Base-by-base conservation (phyloP, 108 stramenopile species). In the Stephanodiscus minutulus region DNA sequence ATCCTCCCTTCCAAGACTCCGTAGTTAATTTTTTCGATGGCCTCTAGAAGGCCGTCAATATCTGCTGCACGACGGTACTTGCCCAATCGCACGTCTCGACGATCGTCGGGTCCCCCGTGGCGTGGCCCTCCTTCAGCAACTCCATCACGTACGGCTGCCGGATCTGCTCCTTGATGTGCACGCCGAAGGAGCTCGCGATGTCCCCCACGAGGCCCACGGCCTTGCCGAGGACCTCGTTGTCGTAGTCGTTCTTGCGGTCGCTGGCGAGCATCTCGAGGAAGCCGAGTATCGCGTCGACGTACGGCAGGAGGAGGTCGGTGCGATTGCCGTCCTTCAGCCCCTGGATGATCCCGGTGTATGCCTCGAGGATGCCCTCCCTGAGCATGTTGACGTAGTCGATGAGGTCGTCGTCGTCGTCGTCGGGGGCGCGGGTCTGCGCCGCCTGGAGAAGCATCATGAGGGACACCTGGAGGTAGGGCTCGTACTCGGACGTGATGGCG, bases 331-430 rank as follows among this genome's bases (percentile, higher is more conserved):
- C 94, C 56, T 84, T 73, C 9, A 97, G 81, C 18, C 96, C 97
- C 72, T 96, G 93, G 20, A 98, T 75, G 68, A 99, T 97, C 6
- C 97, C 97, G 21, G 94, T 95, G 82, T 96, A 99, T 4, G 96
- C 98, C 69, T 99, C 98, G 57, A 99, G 82, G 27, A 99, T 91
- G 43, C 87, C 81, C 66, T 94, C 92, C 29, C 97, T 85, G 25
- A 99, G 79, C 24, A 63, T 58, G 69, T 98, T 98, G 64, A 99
- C 85, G 70, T 96, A 98, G 39, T 95, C 96, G 55, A 98, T 93
- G 68, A 98, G 74, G 31, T 99, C 98, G 10, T 99, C 98, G 71
- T 98, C 98, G 71, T 98, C 97, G 66, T 97, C 96, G 10, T 85
- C 87, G 13, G 83, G 85, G n/a, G 87, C 87, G 18, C 76, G 76